Conservation (phyloP, 2,329 filamentous ascomycete genomes). For the Aureobasidium pullulans region DNA sequence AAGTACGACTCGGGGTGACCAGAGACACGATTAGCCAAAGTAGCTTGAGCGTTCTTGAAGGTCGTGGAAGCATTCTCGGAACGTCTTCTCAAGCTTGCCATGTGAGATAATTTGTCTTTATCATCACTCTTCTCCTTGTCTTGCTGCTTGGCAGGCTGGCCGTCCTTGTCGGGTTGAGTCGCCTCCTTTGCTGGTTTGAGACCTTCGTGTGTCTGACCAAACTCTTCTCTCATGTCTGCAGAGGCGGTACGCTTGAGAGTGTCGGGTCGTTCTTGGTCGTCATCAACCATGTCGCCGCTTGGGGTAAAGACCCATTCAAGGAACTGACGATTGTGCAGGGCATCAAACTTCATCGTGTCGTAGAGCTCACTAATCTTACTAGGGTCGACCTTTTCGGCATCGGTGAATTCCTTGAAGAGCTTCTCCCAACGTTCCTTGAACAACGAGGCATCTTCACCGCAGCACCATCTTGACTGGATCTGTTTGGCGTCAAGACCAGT, state of each 20-base stretch:
- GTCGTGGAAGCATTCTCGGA: constrained; percentile 35
- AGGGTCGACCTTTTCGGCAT: constrained; percentile 95
- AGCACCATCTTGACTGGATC: constrained; percentile 92
- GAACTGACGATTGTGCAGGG: constrained; percentile 91
- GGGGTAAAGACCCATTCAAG: constrained; percentile 97
- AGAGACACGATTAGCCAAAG: constrained; percentile 14
- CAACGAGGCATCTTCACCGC: constrained; percentile 85
- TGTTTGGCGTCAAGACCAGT: constrained; percentile 13
- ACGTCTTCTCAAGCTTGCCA: constrained; percentile 46
- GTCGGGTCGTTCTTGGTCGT: constrained; percentile 33
- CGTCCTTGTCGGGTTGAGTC: constrained; percentile 16
- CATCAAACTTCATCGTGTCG: constrained; percentile 99
- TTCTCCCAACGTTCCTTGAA: constrained; percentile 99
- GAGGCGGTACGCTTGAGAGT: constrained; percentile 25
- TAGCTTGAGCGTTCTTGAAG: constrained; percentile 15
- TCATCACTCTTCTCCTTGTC: constrained; percentile 9
- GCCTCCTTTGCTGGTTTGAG: constrained; percentile 17
- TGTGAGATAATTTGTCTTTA: constrained; percentile 22
- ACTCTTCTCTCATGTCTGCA: constrained; percentile 25
- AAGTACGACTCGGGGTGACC: constrained; percentile 62
- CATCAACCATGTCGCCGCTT: constrained; percentile 66
- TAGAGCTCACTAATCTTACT: constrained; percentile 98
- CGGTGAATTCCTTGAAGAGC: constrained; percentile 91
- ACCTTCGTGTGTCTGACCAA: constrained; percentile 25
- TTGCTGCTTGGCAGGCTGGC: neutral